Percentiles rank a stretch among this genome's conserved stretches.
phyloP scores from a whole-genome alignment of 306 rosid genomes.

The Ochetophila trinervis region DNA sequence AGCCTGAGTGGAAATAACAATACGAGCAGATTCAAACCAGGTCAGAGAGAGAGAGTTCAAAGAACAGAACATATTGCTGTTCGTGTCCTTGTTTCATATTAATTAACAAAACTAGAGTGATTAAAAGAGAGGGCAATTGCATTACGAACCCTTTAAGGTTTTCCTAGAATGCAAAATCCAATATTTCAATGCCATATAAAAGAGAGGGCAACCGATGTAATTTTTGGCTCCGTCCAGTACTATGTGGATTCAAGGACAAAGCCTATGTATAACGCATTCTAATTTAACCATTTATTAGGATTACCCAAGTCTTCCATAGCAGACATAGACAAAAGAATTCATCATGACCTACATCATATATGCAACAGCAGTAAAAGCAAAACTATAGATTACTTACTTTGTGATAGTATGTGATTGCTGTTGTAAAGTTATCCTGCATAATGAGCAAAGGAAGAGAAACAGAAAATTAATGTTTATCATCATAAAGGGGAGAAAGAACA shows the following conservation, averaged over 20 bases:
- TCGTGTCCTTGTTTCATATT: too few relatives aligned
- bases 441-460: conserved; percentile 12
- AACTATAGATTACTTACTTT: conserved; percentile 54
- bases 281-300: neutral
- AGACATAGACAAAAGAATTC: neutral
- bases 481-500: neutral
- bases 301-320: neutral
- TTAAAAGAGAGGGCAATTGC: neutral
- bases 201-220: neutral
- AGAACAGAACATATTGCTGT: too few relatives aligned
- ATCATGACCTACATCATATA: neutral
- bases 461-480: conserved; percentile 7
- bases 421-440: conserved; percentile 69
- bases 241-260: neutral
- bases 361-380: neutral
- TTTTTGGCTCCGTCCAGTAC: too few relatives aligned
- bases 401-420: conserved; percentile 79
- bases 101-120: neutral
- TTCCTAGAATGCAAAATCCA: neutral
- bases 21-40: conserved; percentile 22
- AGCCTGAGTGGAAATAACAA: conserved; percentile 52
- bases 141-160: neutral
- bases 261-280: neutral
- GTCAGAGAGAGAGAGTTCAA: too few relatives aligned
- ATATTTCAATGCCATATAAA: neutral